These are phyloP conservation scores for Fusarium chuoi DNA, from an alignment of 2,329 filamentous ascomycete genomes.

Conservation along the genomic window DNA sequence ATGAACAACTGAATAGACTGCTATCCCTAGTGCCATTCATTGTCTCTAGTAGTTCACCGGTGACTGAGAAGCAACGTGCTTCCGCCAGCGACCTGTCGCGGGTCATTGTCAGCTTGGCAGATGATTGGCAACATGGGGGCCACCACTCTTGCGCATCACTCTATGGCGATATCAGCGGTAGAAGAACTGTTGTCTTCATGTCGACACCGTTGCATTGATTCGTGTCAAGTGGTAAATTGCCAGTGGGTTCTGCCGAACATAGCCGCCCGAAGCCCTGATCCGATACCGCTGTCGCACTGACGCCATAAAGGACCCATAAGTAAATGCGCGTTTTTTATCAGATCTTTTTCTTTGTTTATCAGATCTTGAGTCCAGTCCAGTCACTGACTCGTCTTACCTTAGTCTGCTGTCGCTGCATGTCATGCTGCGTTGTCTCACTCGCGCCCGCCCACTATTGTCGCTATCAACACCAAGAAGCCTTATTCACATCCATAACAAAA, in stretches of 20 bases:
- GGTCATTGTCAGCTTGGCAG: not conserved
- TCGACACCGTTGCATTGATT: not conserved
- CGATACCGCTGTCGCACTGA: constrained; percentile 28
- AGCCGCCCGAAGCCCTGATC: constrained; percentile 21
- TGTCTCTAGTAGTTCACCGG: not conserved
- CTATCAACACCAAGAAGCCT: not conserved
- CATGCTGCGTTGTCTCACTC: constrained; percentile 32
- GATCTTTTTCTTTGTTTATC: constrained; percentile 28
- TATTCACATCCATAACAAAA: not conserved
- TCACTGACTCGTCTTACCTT: constrained; percentile 15
- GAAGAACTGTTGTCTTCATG: accelerated
- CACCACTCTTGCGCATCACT: not conserved
- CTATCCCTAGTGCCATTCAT: not conserved
- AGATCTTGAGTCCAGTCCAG: constrained; percentile 19
- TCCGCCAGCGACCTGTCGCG: not conserved
- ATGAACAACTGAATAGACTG: not conserved
- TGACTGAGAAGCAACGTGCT: not conserved
- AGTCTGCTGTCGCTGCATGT: constrained; percentile 9
- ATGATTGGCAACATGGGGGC: not conserved
- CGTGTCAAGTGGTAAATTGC: not conserved
- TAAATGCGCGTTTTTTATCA: constrained; percentile 34
- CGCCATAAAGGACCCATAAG: constrained; percentile 29
- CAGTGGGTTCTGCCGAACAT: constrained; percentile 9
- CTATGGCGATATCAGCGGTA: not conserved
- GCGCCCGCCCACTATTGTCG: constrained; percentile 4